Evolutionary conservation across 306 rosid species (phyloP).

Genomic region (Albizia julibrissin): DNA sequence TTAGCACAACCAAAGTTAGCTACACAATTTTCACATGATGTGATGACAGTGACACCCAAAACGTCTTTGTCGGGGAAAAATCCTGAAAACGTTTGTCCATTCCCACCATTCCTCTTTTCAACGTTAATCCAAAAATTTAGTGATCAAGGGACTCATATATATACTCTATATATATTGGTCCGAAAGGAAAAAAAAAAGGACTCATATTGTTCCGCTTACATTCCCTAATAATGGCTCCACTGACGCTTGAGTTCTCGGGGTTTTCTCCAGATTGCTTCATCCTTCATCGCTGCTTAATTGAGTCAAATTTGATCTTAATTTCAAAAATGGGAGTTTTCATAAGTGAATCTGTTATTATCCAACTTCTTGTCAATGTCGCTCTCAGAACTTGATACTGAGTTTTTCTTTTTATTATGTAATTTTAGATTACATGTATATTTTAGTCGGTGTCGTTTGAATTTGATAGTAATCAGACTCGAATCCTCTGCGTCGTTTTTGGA

Average conservation of each 20-base stretch:
- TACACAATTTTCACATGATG: background rate
- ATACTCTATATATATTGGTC: no score
- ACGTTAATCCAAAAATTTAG: background rate
- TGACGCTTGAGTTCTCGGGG: background rate
- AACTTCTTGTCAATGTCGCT: background rate
- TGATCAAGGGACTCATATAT: background rate
- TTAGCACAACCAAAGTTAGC: background rate
- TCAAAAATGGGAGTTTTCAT: background rate
- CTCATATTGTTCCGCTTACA: background rate
- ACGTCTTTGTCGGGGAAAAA: no score
- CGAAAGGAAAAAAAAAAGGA: no score
- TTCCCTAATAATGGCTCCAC: background rate
- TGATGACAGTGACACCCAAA: background rate
- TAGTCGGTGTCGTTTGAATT: background rate
- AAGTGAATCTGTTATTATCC: background rate
- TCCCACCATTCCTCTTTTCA: conserved; percentile 1
- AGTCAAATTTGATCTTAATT: background rate
- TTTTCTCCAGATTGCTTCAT: background rate
- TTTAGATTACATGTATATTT: background rate
- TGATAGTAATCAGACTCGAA: background rate
- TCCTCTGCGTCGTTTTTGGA: background rate
- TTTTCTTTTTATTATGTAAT: background rate
- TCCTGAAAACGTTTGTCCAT: background rate
- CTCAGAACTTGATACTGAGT: background rate
- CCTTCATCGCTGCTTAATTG: background rate